These are phyloP conservation scores for Calonectria montana DNA, from an alignment of 2,329 filamentous ascomycete species.

Conservation along the genomic window DNA sequence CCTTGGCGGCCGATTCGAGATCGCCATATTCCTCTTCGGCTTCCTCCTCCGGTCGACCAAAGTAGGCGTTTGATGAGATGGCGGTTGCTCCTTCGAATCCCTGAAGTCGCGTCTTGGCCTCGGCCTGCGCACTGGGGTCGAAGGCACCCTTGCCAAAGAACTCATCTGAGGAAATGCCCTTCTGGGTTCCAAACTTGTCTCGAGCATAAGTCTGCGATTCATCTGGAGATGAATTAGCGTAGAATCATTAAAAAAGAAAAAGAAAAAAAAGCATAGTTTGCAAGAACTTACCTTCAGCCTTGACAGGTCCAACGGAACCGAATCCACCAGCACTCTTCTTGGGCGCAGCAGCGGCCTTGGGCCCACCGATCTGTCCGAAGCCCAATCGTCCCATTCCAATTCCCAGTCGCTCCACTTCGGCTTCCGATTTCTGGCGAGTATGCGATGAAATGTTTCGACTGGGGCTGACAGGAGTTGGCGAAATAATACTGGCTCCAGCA, in stretches of 20 bases:
- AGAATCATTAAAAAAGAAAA: no score
- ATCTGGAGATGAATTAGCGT: conserved; percentile 53
- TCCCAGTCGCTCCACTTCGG: conserved; percentile 88
- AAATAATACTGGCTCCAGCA: conserved; percentile 71
- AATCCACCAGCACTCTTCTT: conserved; percentile 88
- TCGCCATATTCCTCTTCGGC: conserved; percentile 86
- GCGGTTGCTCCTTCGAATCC: conserved; percentile 92
- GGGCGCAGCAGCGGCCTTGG: conserved; percentile 64
- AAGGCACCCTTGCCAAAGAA: conserved; percentile 94
- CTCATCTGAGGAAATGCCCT: conserved; percentile 97
- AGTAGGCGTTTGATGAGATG: conserved; percentile 98
- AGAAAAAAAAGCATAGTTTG: background rate
- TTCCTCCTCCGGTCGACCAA: conserved; percentile 91
- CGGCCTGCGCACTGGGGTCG: conserved; percentile 82
- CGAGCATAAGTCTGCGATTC: conserved; percentile 88
- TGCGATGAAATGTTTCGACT: conserved; percentile 67
- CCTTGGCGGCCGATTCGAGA: conserved; percentile 91
- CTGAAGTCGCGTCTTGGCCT: conserved; percentile 88
- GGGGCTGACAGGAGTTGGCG: conserved; percentile 82
- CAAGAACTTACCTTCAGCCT: conserved; percentile 71
- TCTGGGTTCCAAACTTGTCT: conserved; percentile 89
- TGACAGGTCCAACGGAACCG: conserved; percentile 83
- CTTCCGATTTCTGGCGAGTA: conserved; percentile 71
- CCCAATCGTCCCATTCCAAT: conserved; percentile 89
- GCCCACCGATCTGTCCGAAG: conserved; percentile 84